Evolutionary conservation across 202 grass and related monocot genomes (phyloP), one percentile per base, ranked within the genome.

Genomic region (Setaria italica): DNA sequence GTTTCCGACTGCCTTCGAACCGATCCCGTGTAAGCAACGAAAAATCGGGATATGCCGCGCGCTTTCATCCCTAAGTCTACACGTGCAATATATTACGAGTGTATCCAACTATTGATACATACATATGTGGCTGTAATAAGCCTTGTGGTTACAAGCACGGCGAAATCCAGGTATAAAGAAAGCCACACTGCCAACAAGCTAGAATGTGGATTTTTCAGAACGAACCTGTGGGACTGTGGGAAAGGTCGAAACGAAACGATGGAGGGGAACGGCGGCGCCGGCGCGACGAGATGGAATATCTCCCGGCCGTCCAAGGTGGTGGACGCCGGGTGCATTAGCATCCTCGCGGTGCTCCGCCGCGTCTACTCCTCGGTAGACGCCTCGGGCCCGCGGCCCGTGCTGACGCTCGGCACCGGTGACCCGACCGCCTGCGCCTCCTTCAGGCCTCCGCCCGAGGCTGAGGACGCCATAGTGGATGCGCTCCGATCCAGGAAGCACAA

Each of bases 351-450:
- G 51, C 81, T 93, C 11, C 34, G 39, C 68, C 74, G 80, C 7
- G 19, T 95, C 84, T 30, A 54, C 53, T 54, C 94, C 68, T 79
- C 81, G 70, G 19, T 95, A 0, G 80, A 87, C 51, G 78, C 74
- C 3, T 58, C 60, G 16, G 85, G 63, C 0, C 62, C 70, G 3
- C 87, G 87, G 48, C 87, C 87, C 45, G 33, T 92, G 19, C 34
- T 94, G 41, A 35, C 4, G 42, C 87, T 97, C 64, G 87, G 82
- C 62, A 55, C 80, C 34, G 94, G 91, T 33, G 94, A 97, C 58
- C 94, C 94, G 59, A 87, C 94, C 15, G 42, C 55, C 13, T 88
- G 71, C 62, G 85, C 89, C 67, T 90, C 85, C 87, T 97, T 90
- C 91, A 77, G 79, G 21, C 91, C 94, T 33, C 48, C 89, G 48